These are phyloP conservation scores for Gastrolobium villosum DNA, from an alignment of 306 rosid genomes.

Conservation along the genomic window DNA sequence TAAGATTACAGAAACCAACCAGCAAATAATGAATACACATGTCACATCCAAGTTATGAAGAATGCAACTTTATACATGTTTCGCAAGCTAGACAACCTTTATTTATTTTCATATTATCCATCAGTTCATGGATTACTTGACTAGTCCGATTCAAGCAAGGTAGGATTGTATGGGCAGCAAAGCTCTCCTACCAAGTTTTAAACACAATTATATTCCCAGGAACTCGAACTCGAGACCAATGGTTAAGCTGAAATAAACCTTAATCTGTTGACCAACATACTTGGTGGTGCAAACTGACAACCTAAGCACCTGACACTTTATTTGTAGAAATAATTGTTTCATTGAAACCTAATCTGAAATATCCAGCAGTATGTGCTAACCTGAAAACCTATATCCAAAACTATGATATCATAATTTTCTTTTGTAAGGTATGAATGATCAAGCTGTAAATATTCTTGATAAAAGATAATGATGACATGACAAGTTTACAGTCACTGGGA, in stretches of 20 bases:
- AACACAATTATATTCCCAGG: too few species aligned
- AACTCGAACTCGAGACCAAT: too few species aligned
- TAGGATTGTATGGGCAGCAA: too few species aligned
- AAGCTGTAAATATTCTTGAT: conserved; percentile 1
- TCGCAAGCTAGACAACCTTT: not conserved
- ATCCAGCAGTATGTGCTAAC: not conserved
- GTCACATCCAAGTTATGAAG: conserved; percentile 20
- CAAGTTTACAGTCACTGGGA: not conserved
- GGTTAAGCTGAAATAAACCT: too few species aligned
- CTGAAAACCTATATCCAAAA: not conserved
- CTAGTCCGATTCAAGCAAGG: too few species aligned
- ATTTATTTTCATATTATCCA: too few species aligned
- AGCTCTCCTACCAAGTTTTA: too few species aligned
- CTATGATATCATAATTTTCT: conserved; percentile 1
- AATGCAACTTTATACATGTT: not conserved
- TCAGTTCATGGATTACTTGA: too few species aligned
- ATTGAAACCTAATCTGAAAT: conserved; percentile 20
- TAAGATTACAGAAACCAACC: conserved; percentile 89
- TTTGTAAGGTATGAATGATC: conserved; percentile 1
- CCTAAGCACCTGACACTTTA: not conserved
- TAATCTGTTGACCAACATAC: too few species aligned
- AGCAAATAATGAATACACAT: conserved; percentile 48
- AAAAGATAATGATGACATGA: not conserved
- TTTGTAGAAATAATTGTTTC: not conserved
- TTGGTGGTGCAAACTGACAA: too few species aligned